These are phyloP conservation scores for Lachancea meyersii DNA, from an alignment of 805 yeast species.

Conservation along the genomic window DNA sequence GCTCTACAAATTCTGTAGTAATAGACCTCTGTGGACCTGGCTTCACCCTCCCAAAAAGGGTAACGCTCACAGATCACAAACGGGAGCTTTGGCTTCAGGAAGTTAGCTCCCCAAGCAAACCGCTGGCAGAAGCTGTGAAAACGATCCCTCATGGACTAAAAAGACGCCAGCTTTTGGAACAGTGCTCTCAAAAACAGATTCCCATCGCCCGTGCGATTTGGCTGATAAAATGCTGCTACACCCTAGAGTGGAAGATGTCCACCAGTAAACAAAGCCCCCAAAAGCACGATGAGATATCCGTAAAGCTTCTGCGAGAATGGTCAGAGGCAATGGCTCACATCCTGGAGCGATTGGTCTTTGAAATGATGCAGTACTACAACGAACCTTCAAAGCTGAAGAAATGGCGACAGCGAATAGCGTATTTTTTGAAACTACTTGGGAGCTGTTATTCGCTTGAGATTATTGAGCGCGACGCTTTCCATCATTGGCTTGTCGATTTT, in stretches of 20 bases:
- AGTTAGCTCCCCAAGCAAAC: slow-evolving; percentile 59
- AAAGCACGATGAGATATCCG: slow-evolving; percentile 35
- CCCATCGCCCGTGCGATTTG: slow-evolving; percentile 83
- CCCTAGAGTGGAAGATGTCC: slow-evolving; percentile 49
- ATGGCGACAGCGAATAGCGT: slow-evolving; percentile 49
- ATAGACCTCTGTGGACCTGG: slow-evolving; percentile 30
- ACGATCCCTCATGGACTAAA: slow-evolving; percentile 89
- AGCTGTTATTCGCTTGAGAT: slow-evolving; percentile 64
- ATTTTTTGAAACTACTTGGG: slow-evolving; percentile 52
- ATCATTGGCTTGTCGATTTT: slow-evolving; percentile 56
- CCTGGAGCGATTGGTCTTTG: slow-evolving; percentile 31
- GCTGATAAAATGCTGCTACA: slow-evolving; percentile 83
- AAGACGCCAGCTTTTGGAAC: slow-evolving; percentile 66
- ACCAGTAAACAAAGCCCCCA: slow-evolving; percentile 14
- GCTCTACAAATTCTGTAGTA: slow-evolving; percentile 1
- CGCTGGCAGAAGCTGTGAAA: slow-evolving; percentile 61
- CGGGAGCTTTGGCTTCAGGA: slow-evolving; percentile 82
- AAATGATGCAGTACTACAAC: slow-evolving; percentile 27
- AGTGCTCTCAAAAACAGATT: slow-evolving; percentile 56
- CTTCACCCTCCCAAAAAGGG: slow-evolving; percentile 41
- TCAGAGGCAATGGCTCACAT: slow-evolving; percentile 70
- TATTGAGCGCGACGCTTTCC: slow-evolving; percentile 54
- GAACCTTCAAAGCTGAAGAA: slow-evolving; percentile 24
- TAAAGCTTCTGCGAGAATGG: slow-evolving; percentile 81
- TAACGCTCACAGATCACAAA: slow-evolving; percentile 81